These are phyloP conservation scores for Knoxia roxburghii DNA, from an alignment of 257 asterid species.

Conservation along the genomic window DNA sequence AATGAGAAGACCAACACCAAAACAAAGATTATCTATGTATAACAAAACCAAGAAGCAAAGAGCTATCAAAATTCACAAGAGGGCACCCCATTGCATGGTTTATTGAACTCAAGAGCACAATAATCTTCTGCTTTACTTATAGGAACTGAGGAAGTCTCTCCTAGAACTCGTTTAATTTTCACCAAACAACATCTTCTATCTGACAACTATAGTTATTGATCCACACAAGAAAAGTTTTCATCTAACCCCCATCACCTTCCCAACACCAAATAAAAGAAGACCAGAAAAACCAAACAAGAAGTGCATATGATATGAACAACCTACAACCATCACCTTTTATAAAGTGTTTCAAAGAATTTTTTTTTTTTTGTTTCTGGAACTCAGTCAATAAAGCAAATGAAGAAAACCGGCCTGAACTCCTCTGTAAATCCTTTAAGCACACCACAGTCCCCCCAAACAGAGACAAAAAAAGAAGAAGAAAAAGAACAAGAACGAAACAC, in stretches of 20 bases:
- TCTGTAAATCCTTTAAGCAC: background rate
- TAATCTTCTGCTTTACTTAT: background rate
- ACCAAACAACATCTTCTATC: background rate
- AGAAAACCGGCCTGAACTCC: background rate
- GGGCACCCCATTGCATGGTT: background rate
- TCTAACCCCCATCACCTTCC: background rate
- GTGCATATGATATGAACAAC: background rate
- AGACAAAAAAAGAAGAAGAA: background rate
- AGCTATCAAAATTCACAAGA: background rate
- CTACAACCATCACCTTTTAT: background rate
- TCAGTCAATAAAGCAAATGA: background rate
- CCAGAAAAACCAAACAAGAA: background rate
- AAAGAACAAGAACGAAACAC: too few relatives aligned
- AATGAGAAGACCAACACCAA: background rate
- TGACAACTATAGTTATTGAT: background rate
- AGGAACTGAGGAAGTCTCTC: background rate
- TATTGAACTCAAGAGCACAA: constrained; percentile 1
- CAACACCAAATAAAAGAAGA: too few relatives aligned
- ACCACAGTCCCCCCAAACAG: background rate
- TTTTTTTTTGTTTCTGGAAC: background rate
- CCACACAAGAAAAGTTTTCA: background rate
- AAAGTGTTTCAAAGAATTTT: background rate
- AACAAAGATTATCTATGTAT: background rate
- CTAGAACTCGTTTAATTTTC: background rate
- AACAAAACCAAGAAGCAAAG: background rate